Conservation (phyloP, 2,329 filamentous ascomycete species). For the Cordyceps cateniannulata region DNA sequence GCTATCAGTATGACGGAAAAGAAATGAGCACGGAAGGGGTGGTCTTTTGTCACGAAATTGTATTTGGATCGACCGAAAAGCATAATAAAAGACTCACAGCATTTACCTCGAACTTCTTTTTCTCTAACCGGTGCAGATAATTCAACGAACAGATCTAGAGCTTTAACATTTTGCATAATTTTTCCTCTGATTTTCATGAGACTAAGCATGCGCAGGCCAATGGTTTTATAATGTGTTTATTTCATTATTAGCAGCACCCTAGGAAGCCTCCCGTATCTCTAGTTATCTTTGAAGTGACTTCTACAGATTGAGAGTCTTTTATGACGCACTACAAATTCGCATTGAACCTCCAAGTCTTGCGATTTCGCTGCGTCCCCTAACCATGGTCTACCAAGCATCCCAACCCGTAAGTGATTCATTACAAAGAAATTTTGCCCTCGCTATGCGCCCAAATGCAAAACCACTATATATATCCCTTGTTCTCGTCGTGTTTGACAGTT, state of each 20-base stretch:
- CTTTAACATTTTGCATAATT: not conserved
- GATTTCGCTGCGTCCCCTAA: not conserved
- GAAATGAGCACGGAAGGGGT: not conserved
- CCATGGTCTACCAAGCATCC: conserved; percentile 1
- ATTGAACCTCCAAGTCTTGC: not conserved
- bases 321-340: not conserved
- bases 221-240: not conserved
- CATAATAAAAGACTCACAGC: not conserved
- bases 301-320: not conserved
- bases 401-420: conserved; percentile 10
- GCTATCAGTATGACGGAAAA: not conserved
- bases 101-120: not conserved
- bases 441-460: conserved; percentile 15
- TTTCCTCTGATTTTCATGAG: no score
- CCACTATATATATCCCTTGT: not conserved
- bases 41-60: conserved; percentile 1
- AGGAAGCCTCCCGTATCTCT: no score
- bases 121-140: not conserved
- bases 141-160: not conserved
- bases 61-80: not conserved
- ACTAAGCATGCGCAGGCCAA: no score
- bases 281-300: not conserved
- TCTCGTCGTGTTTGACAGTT: not conserved
- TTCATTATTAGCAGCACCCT: not conserved
- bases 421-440: conserved; percentile 13